phyloP scores from a whole-genome alignment of 345 rosid genomes.

The Populus simonii region DNA sequence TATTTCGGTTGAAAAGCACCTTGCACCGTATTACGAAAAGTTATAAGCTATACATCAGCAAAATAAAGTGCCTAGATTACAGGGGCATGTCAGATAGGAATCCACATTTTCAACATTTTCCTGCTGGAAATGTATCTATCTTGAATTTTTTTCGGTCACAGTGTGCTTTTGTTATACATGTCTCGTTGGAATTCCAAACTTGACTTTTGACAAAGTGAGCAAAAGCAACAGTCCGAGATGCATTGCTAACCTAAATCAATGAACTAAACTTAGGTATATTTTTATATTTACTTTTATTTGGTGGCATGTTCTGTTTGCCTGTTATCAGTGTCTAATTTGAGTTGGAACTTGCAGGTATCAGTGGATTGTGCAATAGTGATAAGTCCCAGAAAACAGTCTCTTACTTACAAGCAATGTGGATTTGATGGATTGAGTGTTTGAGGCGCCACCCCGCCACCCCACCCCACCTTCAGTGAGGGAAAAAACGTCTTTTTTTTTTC shows the following conservation, averaged over 20 bases:
- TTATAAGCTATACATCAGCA: too few relatives aligned
- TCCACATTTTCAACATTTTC: not conserved
- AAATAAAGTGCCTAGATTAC: not conserved
- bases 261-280: not conserved
- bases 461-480: not conserved
- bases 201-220: conserved; percentile 3
- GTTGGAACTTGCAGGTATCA: conserved; percentile 56
- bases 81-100: not conserved
- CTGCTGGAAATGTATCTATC: not conserved
- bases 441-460: not conserved
- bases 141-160: not conserved
- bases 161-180: not conserved
- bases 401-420: conserved; percentile 92
- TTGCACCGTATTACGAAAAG: too few relatives aligned
- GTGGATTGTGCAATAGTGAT: conserved; percentile 87
- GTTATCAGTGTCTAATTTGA: not conserved
- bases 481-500: not conserved
- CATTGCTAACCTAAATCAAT: too few relatives aligned
- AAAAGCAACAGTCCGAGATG: not conserved
- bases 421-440: conserved; percentile 88
- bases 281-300: not conserved
- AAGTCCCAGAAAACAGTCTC: conserved; percentile 90
- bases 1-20: too few relatives aligned
- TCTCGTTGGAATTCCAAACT: not conserved
- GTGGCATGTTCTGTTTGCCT: not conserved